Evolutionary conservation across 176 grass and related monocot genomes (phyloP).

Genomic region (Panicum miliaceum): DNA sequence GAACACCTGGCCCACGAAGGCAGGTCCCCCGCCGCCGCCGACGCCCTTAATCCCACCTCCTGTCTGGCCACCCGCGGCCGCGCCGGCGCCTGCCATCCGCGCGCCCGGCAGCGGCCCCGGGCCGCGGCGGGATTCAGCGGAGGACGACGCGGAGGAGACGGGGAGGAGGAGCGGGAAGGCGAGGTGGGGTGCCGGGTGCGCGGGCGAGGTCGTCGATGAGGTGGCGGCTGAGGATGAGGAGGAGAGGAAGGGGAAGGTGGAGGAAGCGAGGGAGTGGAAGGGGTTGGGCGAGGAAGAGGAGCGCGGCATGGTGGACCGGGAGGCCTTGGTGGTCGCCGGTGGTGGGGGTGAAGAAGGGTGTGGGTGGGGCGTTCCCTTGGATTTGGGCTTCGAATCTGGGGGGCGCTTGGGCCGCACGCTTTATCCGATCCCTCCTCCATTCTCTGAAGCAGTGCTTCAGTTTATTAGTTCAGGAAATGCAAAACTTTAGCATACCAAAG

Average conservation of each 20-base stretch:
- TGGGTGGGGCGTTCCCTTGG: not conserved
- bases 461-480: too few relatives aligned
- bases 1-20: constrained; percentile 94
- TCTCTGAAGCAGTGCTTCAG: too few relatives aligned
- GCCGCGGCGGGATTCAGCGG: constrained; percentile 5
- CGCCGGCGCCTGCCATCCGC: constrained; percentile 21
- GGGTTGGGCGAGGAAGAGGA: constrained; percentile 38
- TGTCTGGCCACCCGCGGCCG: not conserved
- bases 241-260: constrained; percentile 29
- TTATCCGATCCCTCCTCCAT: not conserved
- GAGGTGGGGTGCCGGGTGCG: not conserved
- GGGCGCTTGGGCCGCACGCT: not conserved
- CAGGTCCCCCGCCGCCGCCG: constrained; percentile 54
- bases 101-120: constrained; percentile 5
- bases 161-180: constrained; percentile 26
- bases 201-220: not conserved
- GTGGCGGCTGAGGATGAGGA: not conserved
- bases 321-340: not conserved
- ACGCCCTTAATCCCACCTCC: constrained; percentile 23
- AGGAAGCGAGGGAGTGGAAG: constrained; percentile 46
- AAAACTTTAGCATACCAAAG: too few relatives aligned
- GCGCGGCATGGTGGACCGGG: constrained; percentile 27
- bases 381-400: constrained; percentile 39
- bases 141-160: not conserved
- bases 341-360: not conserved